These are phyloP conservation scores for Ophiostoma montium DNA, from an alignment of 2,329 filamentous ascomycete species.

Conservation along the genomic window DNA sequence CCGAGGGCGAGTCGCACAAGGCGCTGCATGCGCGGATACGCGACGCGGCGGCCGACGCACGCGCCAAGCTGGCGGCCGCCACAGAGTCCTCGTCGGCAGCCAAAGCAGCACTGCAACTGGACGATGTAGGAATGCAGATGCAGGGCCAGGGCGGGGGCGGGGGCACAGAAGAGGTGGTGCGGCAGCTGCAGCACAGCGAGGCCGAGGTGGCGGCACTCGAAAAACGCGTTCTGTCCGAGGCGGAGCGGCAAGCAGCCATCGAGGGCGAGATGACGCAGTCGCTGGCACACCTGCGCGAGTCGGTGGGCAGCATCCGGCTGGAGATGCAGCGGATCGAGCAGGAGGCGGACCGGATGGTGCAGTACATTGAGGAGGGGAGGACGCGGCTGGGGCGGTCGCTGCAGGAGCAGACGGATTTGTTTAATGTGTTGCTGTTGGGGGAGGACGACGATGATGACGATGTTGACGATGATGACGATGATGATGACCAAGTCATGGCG, in stretches of 20 bases:
- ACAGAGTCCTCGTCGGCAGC: not conserved
- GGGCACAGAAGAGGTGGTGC: slow-evolving; percentile 26
- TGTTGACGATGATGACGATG: not conserved
- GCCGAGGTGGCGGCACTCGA: slow-evolving; percentile 56
- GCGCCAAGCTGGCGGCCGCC: not conserved
- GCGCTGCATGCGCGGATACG: slow-evolving; percentile 11
- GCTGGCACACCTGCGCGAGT: slow-evolving; percentile 11
- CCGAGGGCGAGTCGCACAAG: slow-evolving; percentile 10
- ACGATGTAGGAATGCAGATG: not conserved
- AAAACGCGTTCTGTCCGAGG: slow-evolving; percentile 37
- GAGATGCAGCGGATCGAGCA: slow-evolving; percentile 13
- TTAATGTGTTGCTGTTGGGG: slow-evolving; percentile 6
- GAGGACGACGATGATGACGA: slow-evolving; percentile 1
- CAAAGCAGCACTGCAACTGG: not conserved
- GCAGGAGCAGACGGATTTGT: slow-evolving; percentile 13
- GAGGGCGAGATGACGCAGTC: slow-evolving; percentile 11
- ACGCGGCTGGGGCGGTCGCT: slow-evolving; percentile 10
- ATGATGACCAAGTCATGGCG: slow-evolving; percentile 2
- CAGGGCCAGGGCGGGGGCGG: too few species aligned
- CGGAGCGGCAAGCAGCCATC: slow-evolving; percentile 9
- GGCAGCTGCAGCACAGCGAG: slow-evolving; percentile 29
- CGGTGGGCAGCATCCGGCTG: slow-evolving; percentile 10
- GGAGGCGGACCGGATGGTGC: slow-evolving; percentile 12
- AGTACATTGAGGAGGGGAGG: slow-evolving; percentile 8
- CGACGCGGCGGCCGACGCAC: slow-evolving; percentile 1